A percentile compares a stretch with the other conserved stretches of the same genome.
phyloP scores from a whole-genome alignment of 192 early-diverging fungal species.

The Coemansia sp. region DNA sequence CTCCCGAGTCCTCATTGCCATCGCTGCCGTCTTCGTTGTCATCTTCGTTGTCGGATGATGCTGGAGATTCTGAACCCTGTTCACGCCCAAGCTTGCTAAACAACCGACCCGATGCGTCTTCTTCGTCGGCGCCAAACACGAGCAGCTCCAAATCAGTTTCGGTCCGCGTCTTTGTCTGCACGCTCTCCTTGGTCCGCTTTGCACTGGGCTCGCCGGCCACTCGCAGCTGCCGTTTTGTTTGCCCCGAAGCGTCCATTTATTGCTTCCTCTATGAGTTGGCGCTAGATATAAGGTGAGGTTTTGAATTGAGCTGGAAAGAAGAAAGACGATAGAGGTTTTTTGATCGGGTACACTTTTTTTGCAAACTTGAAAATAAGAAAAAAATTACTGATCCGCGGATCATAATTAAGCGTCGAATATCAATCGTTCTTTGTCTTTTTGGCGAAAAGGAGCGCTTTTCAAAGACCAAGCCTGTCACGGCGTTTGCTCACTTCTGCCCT shows the following conservation, averaged over 20 bases:
- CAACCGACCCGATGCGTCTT: conserved; percentile 13
- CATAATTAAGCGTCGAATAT: too few species aligned
- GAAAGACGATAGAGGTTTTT: too few species aligned
- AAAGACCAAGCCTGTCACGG: too few species aligned
- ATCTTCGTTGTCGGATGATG: conserved; percentile 1
- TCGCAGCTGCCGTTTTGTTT: neutral
- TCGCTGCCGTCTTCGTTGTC: conserved; percentile 55
- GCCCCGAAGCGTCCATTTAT: neutral
- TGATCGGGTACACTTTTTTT: neutral
- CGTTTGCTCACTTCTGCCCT: too few species aligned
- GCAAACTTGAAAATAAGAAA: neutral
- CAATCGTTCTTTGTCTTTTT: too few species aligned
- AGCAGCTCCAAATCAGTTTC: conserved; percentile 74
- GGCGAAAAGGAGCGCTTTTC: too few species aligned
- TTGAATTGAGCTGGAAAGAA: too few species aligned
- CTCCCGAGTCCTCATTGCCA: conserved; percentile 2
- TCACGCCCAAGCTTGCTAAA: conserved; percentile 27
- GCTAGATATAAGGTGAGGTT: too few species aligned
- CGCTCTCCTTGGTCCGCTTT: conserved; percentile 14
- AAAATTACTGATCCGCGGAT: neutral
- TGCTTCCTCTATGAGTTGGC: neutral
- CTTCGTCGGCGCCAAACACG: conserved; percentile 70
- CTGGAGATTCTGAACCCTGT: neutral
- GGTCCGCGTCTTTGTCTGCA: conserved; percentile 58
- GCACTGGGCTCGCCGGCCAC: neutral